Conservation (phyloP, 2,329 filamentous ascomycete genomes). For the Trichoderma sp. region DNA sequence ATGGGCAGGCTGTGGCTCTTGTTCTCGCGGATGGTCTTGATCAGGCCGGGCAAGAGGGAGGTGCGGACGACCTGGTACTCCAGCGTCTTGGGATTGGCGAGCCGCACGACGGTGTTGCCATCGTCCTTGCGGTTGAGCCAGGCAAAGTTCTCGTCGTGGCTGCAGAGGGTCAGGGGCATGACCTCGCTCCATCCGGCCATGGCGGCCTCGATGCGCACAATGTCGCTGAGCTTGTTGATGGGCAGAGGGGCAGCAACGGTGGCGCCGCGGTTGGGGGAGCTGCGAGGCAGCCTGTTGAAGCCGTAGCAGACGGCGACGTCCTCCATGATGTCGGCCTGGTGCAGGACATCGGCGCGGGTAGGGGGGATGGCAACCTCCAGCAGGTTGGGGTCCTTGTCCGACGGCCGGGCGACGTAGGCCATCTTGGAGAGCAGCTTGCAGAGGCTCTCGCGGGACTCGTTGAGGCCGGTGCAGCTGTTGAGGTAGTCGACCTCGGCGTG, state of each 20-base stretch:
- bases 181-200: constrained; percentile 97
- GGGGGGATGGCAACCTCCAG: constrained; percentile 83
- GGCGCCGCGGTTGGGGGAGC: constrained; percentile 82
- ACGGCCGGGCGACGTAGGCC: constrained; percentile 81
- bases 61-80: constrained; percentile 95
- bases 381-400: constrained; percentile 67
- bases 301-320: constrained; percentile 96
- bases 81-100: constrained; percentile 89
- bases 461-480: constrained; percentile 86
- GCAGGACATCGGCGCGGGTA: constrained; percentile 90
- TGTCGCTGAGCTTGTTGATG: constrained; percentile 94
- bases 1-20: constrained; percentile 86
- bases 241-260: constrained; percentile 84
- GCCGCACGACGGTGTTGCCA: constrained; percentile 77
- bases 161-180: constrained; percentile 94
- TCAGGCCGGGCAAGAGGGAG: constrained; percentile 78
- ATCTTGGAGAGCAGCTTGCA: constrained; percentile 84
- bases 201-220: constrained; percentile 83
- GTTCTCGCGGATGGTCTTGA: constrained; percentile 95
- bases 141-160: constrained; percentile 95
- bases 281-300: constrained; percentile 91
- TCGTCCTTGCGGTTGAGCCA: constrained; percentile 93
- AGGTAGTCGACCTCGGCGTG: constrained; percentile 91
- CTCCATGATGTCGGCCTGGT: constrained; percentile 98
- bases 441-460: constrained; percentile 73